Percentiles rank a stretch among this genome's conserved stretches.
phyloP scores from a whole-genome alignment of 495 filamentous ascomycete genomes.

The Bathelium albidoporum region DNA sequence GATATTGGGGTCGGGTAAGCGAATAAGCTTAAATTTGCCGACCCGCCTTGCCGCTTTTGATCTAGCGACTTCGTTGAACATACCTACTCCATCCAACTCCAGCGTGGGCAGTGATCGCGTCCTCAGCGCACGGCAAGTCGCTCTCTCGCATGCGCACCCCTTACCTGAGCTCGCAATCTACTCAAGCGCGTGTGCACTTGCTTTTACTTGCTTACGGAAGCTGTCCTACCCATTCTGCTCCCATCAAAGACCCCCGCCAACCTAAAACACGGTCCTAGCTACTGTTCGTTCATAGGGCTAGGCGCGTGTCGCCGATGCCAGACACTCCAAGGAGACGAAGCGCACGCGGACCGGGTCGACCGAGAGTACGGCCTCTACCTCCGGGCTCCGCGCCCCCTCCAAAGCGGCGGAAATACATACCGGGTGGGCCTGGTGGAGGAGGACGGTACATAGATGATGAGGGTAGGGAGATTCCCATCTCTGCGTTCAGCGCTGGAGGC shows the following conservation, averaged over 20 bases:
- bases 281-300: background rate
- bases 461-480: slow-evolving; percentile 32
- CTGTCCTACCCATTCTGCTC: background rate
- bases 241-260: background rate
- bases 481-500: slow-evolving; percentile 37
- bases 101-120: background rate
- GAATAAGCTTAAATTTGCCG: slow-evolving; percentile 5
- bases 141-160: background rate
- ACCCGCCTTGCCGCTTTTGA: background rate
- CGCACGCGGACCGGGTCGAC: slow-evolving; percentile 9
- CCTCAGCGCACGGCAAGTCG: background rate
- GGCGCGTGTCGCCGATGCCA: slow-evolving; percentile 5
- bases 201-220: background rate
- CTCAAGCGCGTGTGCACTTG: background rate
- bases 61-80: background rate
- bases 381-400: slow-evolving; percentile 3
- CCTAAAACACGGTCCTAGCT: background rate
- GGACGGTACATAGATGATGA: slow-evolving; percentile 32
- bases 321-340: slow-evolving; percentile 10
- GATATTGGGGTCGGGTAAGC: background rate
- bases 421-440: slow-evolving; percentile 33
- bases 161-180: background rate
- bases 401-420: slow-evolving; percentile 30
- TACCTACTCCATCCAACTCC: background rate
- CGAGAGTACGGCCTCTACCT: background rate